Evolutionary conservation across 2,329 filamentous ascomycete species (phyloP), one percentile per base, ranked within the genome.

Genomic region (Diaporthe vaccinii): DNA sequence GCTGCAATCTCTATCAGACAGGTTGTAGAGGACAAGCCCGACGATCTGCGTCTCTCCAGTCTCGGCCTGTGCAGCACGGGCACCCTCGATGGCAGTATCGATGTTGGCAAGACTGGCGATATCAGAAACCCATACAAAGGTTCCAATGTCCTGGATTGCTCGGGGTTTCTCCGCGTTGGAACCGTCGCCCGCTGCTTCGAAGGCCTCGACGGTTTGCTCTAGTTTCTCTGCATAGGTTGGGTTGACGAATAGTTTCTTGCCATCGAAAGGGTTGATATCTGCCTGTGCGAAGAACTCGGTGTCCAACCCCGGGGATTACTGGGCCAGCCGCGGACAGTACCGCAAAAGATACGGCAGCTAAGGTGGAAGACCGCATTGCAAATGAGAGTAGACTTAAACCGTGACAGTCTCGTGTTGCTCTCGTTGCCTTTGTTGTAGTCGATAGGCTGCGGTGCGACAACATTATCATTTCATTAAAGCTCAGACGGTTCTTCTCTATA

Each of bases 211-310:
- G 22, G 86, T 86, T 73, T 82, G 75, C 36, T 85, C 81, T 46
- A 88, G 82, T 79, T 86, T 84, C n/a, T 73, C 76, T 17, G 84
- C 82, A 80, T 86, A 88, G 28, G 78, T 78, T n/a, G 84, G 83
- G 80, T 87, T 87, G 76, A 83, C 84, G 78, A 87, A 89, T 36
- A 90, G 81, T 9, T 83, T 85, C 77, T 86, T 87, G 75, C 86
- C 86, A 1, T 82, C 75, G 79, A 91, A 90, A 0, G 89, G 85
- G 73, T 86, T 86, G 69, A 15, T 65, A 12, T 49, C 61, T 44
- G 20, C 44, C 28, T 67, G 41, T 67, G 39, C 61, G 61, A 36
- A 67, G 44, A 22, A 49, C 8, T 51, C 61, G 44, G 25, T 49
- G 41, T n/a, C 44, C 41, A 15, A n/a, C 25, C 41, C 61, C 17